phyloP scores from a whole-genome alignment of 2,329 filamentous ascomycete genomes.

The Xylaria arbuscula region DNA sequence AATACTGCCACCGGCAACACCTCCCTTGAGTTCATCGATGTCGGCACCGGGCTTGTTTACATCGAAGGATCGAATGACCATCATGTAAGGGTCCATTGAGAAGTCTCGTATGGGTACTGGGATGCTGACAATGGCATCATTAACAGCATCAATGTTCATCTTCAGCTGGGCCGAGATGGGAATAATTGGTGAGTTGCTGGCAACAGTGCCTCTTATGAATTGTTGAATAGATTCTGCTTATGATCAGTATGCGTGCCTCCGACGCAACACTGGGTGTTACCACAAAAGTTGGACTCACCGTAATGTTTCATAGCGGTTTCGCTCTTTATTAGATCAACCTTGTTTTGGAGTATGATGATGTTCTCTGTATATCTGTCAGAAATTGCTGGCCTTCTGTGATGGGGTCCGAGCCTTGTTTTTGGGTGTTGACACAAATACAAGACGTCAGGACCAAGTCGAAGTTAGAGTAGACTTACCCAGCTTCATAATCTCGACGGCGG shows the following conservation, averaged over 20 bases:
- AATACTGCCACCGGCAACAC: slow-evolving; percentile 97
- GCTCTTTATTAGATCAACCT: slow-evolving; percentile 98
- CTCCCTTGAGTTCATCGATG: slow-evolving; percentile 97
- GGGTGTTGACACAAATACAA: not conserved
- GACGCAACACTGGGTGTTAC: not conserved
- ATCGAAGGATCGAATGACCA: slow-evolving; percentile 98
- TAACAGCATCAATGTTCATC: slow-evolving; percentile 99
- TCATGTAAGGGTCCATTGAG: slow-evolving; percentile 93
- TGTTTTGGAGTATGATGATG: slow-evolving; percentile 99
- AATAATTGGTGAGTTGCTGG: slow-evolving; percentile 93
- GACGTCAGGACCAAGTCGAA: not conserved
- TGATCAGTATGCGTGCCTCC: slow-evolving; percentile 22
- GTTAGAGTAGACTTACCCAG: slow-evolving; percentile 56
- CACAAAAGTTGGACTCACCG: slow-evolving; percentile 43
- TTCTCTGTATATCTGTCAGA: slow-evolving; percentile 69
- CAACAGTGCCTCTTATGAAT: slow-evolving; percentile 97
- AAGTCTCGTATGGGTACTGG: slow-evolving; percentile 93
- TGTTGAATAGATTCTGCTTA: slow-evolving; percentile 85
- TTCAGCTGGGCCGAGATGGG: slow-evolving; percentile 98
- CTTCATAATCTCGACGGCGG: slow-evolving; percentile 99
- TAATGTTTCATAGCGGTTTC: slow-evolving; percentile 94
- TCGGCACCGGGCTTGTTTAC: slow-evolving; percentile 99
- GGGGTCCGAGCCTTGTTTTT: not conserved
- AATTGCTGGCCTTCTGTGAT: not conserved
- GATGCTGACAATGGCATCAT: slow-evolving; percentile 95